Percentiles rank a stretch among this genome's conserved stretches.
phyloP scores from a whole-genome alignment of 1,284 basidiomycete species.

The Rhodofomes roseus region DNA sequence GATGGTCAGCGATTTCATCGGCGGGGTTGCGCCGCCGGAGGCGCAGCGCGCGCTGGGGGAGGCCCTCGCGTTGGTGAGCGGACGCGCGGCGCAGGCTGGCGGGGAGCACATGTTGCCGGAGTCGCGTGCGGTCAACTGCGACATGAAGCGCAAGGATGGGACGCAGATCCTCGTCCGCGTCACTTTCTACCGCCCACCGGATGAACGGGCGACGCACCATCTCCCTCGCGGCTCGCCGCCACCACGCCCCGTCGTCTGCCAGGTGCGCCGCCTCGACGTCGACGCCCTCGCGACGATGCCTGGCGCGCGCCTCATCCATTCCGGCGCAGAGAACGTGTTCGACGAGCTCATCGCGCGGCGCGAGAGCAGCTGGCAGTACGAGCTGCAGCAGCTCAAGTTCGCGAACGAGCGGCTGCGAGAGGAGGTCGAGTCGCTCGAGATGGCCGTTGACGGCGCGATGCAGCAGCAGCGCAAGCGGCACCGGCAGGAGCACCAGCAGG shows the following conservation, averaged over 20 bases:
- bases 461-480: background rate
- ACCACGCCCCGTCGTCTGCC: constrained; percentile 18
- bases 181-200: constrained; percentile 34
- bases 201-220: background rate
- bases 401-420: constrained; percentile 70
- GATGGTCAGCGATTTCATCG: constrained; percentile 50
- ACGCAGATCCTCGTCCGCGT: constrained; percentile 28
- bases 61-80: constrained; percentile 18
- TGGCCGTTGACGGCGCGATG: constrained; percentile 10
- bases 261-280: constrained; percentile 23
- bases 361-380: constrained; percentile 87
- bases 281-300: constrained; percentile 9
- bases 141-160: constrained; percentile 35
- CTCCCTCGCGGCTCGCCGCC: constrained; percentile 2
- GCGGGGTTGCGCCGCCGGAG: constrained; percentile 18
- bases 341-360: constrained; percentile 66
- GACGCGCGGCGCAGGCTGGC: constrained; percentile 13
- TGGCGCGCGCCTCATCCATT: constrained; percentile 23
- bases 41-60: constrained; percentile 19
- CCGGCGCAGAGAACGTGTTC: constrained; percentile 53
- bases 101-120: constrained; percentile 24
- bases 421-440: constrained; percentile 60
- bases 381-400: constrained; percentile 81
- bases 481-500: constrained; percentile 4
- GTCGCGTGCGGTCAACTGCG: constrained; percentile 25